phyloP scores from a whole-genome alignment of 176 grass and related monocot genomes.

The Aegilops umbellulata region DNA sequence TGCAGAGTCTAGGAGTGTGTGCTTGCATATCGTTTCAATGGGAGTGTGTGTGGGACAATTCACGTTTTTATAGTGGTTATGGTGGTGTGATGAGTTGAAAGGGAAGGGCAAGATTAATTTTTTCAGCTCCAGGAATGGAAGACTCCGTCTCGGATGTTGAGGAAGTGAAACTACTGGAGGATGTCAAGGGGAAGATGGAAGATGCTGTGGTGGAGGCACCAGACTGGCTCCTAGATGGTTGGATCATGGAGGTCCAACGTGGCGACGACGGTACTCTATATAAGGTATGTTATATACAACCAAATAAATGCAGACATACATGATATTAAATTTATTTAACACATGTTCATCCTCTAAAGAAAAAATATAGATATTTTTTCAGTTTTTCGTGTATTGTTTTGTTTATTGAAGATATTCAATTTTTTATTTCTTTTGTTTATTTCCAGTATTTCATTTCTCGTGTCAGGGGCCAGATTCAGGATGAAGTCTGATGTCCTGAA shows the following conservation, averaged over 20 bases:
- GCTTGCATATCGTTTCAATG: not conserved
- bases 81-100: too few relatives aligned
- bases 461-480: conserved; percentile 30
- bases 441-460: conserved; percentile 46
- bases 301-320: too few relatives aligned
- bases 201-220: not conserved
- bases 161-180: not conserved
- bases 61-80: too few relatives aligned
- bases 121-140: too few relatives aligned
- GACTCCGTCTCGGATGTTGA: not conserved
- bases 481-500: conserved; percentile 26
- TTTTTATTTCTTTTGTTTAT: not conserved
- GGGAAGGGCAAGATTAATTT: too few relatives aligned
- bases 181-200: not conserved
- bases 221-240: conserved; percentile 56
- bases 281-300: conserved; percentile 18
- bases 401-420: not conserved
- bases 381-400: not conserved
- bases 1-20: too few relatives aligned
- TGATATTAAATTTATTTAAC: too few relatives aligned
- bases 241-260: conserved; percentile 36
- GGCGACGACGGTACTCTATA: conserved; percentile 2
- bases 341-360: not conserved
- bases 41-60: too few relatives aligned
- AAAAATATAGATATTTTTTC: not conserved